A percentile compares a stretch with the other conserved stretches of the same genome.
Conservation (phyloP, 1,284 basidiomycete genomes). For the Blastosporella zonata region DNA sequence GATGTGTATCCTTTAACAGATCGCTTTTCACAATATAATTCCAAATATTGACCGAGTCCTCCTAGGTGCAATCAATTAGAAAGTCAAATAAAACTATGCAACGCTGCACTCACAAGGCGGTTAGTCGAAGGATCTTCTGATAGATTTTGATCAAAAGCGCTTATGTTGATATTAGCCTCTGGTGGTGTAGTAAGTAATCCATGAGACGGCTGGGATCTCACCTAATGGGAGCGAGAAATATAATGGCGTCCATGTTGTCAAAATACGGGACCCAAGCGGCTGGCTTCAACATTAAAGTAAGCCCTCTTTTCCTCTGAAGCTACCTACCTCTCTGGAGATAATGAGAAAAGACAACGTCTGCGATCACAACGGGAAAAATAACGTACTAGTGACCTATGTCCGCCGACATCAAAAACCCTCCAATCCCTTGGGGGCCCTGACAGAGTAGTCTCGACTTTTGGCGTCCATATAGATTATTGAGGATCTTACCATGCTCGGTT, state of each 20-base stretch:
- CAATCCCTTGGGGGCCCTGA: slow-evolving; percentile 28
- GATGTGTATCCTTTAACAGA: slow-evolving; percentile 54
- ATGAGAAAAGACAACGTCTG: background rate
- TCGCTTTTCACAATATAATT: slow-evolving; percentile 54
- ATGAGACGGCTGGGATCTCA: slow-evolving; percentile 14
- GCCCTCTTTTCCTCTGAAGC: background rate
- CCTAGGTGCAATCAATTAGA: slow-evolving; percentile 28
- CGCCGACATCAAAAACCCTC: slow-evolving; percentile 52
- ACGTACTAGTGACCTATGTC: slow-evolving; percentile 56
- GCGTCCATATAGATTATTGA: background rate
- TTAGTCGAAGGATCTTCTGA: slow-evolving; percentile 64
- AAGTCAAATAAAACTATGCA: background rate
- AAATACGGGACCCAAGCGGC: slow-evolving; percentile 73
- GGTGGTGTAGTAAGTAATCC: background rate
- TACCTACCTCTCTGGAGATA: slow-evolving; percentile 35
- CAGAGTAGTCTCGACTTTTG: background rate
- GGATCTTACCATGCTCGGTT: slow-evolving; percentile 28
- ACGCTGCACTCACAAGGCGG: slow-evolving; percentile 41
- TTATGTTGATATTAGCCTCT: slow-evolving; percentile 5
- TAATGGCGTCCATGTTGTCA: slow-evolving; percentile 65
- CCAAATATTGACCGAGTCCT: slow-evolving; percentile 68
- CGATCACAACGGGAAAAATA: background rate
- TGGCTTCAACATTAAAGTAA: slow-evolving; percentile 21
- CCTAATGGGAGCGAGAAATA: slow-evolving; percentile 68
- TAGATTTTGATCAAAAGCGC: slow-evolving; percentile 64